Percentiles rank a stretch among this genome's conserved stretches.
Evolutionary conservation across 805 yeast genomes (phyloP).

Genomic region (Scheffersomyces stipitis): DNA sequence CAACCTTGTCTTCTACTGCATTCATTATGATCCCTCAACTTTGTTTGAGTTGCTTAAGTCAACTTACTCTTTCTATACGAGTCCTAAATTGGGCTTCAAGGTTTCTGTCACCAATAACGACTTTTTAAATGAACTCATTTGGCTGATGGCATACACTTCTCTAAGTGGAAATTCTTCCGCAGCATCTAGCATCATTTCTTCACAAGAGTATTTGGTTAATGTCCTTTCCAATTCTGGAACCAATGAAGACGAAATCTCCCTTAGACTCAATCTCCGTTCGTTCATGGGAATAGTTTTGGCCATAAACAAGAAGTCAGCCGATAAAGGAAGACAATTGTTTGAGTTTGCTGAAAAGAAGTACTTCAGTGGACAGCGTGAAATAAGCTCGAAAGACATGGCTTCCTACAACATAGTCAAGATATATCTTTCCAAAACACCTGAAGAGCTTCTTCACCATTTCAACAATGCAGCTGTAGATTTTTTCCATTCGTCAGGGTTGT

Average conservation of each 20-base stretch:
- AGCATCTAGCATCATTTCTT: slow-evolving; percentile 15
- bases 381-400: slow-evolving; percentile 18
- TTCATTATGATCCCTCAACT: slow-evolving; percentile 21
- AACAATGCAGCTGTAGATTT: slow-evolving; percentile 24
- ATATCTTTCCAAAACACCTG: slow-evolving; percentile 30
- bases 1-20: slow-evolving; percentile 28
- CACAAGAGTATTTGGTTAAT: slow-evolving; percentile 30
- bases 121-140: slow-evolving; percentile 22
- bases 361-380: slow-evolving; percentile 6
- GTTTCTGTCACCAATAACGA: slow-evolving; percentile 17
- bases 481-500: slow-evolving; percentile 26
- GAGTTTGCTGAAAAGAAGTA: slow-evolving; percentile 24
- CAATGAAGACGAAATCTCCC: slow-evolving; percentile 9
- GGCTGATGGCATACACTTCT: slow-evolving; percentile 25
- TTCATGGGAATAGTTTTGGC: slow-evolving; percentile 39
- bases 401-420: slow-evolving; percentile 25
- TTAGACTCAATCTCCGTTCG: slow-evolving; percentile 26
- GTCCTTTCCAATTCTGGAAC: slow-evolving; percentile 9
- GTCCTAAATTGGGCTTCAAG: slow-evolving; percentile 18
- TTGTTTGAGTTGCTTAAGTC: slow-evolving; percentile 17
- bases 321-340: slow-evolving; percentile 27
- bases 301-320: slow-evolving; percentile 19
- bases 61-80: slow-evolving; percentile 18
- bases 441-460: slow-evolving; percentile 34
- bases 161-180: slow-evolving; percentile 2